A percentile compares a stretch with the other conserved stretches of the same genome.
These are phyloP conservation scores for Metschnikowia reukaufii DNA, from an alignment of 805 yeast species.

Conservation along the genomic window DNA sequence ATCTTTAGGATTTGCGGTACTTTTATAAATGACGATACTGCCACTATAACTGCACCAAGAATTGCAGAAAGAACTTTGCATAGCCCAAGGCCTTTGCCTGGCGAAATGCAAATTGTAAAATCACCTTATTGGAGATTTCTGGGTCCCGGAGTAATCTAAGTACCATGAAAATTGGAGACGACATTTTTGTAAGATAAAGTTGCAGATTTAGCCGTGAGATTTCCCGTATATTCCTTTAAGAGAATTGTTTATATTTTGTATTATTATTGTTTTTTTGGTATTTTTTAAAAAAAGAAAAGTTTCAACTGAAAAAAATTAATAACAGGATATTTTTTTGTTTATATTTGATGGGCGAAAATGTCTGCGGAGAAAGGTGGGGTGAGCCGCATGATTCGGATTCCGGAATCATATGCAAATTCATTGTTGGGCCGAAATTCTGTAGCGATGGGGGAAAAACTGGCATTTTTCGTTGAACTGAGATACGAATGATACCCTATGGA, in stretches of 20 bases:
- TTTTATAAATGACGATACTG: slow-evolving; percentile 38
- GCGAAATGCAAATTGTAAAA: slow-evolving; percentile 37
- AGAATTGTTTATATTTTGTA: not conserved
- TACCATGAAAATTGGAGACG: slow-evolving; percentile 18
- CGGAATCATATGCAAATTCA: slow-evolving; percentile 3
- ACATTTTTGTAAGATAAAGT: slow-evolving; percentile 2
- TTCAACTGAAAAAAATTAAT: too few relatives aligned
- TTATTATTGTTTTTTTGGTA: not conserved
- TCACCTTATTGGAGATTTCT: slow-evolving; percentile 38
- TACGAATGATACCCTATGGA: too few relatives aligned
- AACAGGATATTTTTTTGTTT: too few relatives aligned
- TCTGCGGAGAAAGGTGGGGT: slow-evolving; percentile 2
- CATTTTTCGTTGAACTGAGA: too few relatives aligned
- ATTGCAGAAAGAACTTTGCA: slow-evolving; percentile 34
- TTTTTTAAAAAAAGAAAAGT: too few relatives aligned
- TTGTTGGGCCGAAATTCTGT: not conserved
- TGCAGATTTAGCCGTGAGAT: too few relatives aligned
- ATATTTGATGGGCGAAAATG: not conserved
- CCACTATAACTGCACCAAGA: slow-evolving; percentile 37
- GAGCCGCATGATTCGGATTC: slow-evolving; percentile 2
- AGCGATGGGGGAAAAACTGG: too few relatives aligned
- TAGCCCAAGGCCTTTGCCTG: slow-evolving; percentile 36
- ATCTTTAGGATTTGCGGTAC: slow-evolving; percentile 43
- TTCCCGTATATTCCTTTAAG: too few relatives aligned
- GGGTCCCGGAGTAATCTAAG: slow-evolving; percentile 39